Percentiles rank a stretch among this genome's conserved stretches.
These are phyloP conservation scores for Paraphaeosphaeria sporulosa DNA, from an alignment of 2,329 filamentous ascomycete genomes.

Conservation along the genomic window DNA sequence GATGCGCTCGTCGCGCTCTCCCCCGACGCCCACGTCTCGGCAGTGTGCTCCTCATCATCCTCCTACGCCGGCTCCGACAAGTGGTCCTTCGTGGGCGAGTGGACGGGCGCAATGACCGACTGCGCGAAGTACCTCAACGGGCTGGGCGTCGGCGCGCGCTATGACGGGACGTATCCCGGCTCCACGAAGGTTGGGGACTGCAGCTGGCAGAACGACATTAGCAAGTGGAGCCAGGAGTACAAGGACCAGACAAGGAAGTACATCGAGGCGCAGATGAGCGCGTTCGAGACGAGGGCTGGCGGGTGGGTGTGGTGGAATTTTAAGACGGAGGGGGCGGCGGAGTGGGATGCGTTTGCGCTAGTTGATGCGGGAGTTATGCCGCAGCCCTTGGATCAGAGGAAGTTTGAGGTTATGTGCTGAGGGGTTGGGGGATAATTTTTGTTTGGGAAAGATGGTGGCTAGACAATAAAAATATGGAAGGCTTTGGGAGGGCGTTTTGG, in stretches of 20 bases:
- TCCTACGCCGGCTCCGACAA: constrained; percentile 65
- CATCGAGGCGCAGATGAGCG: constrained; percentile 63
- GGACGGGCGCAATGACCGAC: constrained; percentile 72
- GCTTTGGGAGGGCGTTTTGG: not conserved
- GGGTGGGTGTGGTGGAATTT: constrained; percentile 68
- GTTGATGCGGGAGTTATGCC: constrained; percentile 62
- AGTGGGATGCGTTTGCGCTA: constrained; percentile 62
- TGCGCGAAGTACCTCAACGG: constrained; percentile 63
- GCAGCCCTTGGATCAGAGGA: constrained; percentile 29
- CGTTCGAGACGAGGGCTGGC: constrained; percentile 59
- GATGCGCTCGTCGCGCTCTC: constrained; percentile 58
- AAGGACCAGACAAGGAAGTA: constrained; percentile 59
- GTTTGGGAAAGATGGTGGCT: not conserved
- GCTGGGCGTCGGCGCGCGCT: constrained; percentile 66
- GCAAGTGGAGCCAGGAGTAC: constrained; percentile 55
- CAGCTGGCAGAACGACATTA: constrained; percentile 57
- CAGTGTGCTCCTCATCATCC: constrained; percentile 63
- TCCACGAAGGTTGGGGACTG: constrained; percentile 63
- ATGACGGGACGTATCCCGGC: constrained; percentile 62
- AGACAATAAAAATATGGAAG: not conserved
- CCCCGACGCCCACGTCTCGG: constrained; percentile 61
- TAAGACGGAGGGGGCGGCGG: constrained; percentile 62
- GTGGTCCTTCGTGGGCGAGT: constrained; percentile 73
- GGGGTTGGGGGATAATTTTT: no score
- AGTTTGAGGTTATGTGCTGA: constrained; percentile 30